Evolutionary conservation across 129 eudicot genomes (phyloP), one percentile per base, ranked within the genome.

Genomic region (Lactuca saligna): DNA sequence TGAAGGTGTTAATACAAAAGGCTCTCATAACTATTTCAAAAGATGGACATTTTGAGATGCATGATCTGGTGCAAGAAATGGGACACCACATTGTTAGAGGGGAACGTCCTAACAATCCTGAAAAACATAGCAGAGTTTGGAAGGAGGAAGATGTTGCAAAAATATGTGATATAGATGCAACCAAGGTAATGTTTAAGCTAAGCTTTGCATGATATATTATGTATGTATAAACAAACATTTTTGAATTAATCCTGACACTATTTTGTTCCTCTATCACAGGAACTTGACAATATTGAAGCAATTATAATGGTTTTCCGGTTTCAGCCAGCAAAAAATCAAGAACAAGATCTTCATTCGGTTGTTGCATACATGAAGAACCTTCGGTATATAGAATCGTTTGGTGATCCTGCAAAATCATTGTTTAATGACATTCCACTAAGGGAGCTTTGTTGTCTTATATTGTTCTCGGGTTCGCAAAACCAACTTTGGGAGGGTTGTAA

Each of bases 41-140:
- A 25, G 29, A 42, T 44, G 69, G 25, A 5, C 12, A 0, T 7
- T 20, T 64, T 46, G 39, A 64, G 0, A 44, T 64, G 69, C 69
- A 64, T 42, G 49, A 42, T 42, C 49, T 42, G 75, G 31, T 76
- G 17, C 54, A 33, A 54, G 81, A 76, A 55, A 76, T 69, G 75
- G 81, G 70, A 35, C 68, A 58, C 54, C 58, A 76, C 44, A 69
- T 76, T 16, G 71, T 69, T 39, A 65, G 70, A 72, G 65, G 54
- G n/a, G 34, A 69, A 61, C 41, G 31, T 3, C 55, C 68, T 15
- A 63, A 76, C 11, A 37, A 61, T 31, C 81, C 65, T 3, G 75
- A 60, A 61, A 41, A 17, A 69, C 81, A 66, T 44, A 61, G 44
- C 13, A 41, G 75, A 62, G 48, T 76, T 25, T 69, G 81, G 75